These are phyloP conservation scores for Ramalina intermedia DNA, from an alignment of 495 filamentous ascomycete species.

Conservation along the genomic window DNA sequence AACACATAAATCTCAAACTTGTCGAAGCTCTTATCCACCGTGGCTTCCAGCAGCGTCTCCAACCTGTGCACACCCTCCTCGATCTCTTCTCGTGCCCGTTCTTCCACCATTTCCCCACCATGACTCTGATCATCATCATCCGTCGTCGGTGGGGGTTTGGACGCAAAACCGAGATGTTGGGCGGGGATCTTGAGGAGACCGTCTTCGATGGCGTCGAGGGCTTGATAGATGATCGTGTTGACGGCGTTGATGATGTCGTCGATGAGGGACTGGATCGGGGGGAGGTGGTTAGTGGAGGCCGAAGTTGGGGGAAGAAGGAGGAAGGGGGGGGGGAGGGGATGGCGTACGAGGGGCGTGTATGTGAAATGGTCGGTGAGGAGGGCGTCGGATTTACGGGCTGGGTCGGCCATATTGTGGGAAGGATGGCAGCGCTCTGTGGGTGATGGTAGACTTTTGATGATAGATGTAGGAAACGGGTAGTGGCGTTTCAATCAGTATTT, in stretches of 20 bases:
- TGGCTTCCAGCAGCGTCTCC: conserved; percentile 79
- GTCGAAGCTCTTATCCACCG: conserved; percentile 67
- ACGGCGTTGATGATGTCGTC: conserved; percentile 96
- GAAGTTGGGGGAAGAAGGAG: not conserved
- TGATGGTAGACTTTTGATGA: no score
- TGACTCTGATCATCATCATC: conserved; percentile 31
- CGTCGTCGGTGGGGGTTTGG: conserved; percentile 27
- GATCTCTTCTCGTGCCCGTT: conserved; percentile 53
- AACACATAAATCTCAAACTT: conserved; percentile 71
- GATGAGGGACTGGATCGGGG: conserved; percentile 53
- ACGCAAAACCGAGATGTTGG: conserved; percentile 57
- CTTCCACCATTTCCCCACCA: conserved; percentile 28
- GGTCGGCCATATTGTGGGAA: conserved; percentile 3
- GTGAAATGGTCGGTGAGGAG: conserved; percentile 92
- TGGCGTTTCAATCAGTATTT: no score
- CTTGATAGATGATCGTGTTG: conserved; percentile 77
- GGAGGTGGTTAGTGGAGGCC: conserved; percentile 15
- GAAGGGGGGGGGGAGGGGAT: not conserved
- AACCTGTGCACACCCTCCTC: conserved; percentile 83
- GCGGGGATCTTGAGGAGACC: conserved; percentile 61
- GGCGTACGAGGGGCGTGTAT: conserved; percentile 76
- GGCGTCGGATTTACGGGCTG: conserved; percentile 10
- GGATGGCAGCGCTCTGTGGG: no score
- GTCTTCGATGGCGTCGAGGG: conserved; percentile 68
- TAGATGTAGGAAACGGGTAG: no score